Evolutionary conservation across 83 land plant genomes (phyloP).

Genomic region (Thuja plicata): DNA sequence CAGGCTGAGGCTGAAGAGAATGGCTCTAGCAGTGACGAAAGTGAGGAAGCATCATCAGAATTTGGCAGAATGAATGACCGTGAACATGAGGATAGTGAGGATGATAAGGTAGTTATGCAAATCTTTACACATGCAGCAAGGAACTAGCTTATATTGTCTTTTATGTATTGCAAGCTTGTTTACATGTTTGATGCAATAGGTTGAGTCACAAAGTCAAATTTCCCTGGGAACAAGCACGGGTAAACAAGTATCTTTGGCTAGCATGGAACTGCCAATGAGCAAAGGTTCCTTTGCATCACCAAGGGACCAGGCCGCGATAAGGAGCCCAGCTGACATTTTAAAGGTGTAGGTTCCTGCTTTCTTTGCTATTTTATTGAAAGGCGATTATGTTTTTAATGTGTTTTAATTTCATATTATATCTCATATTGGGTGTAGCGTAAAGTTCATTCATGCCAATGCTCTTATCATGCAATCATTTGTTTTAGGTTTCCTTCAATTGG

Average conservation of each 20-base stretch:
- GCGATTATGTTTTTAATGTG: neutral
- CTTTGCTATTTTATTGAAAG: neutral
- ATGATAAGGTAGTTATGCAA: neutral
- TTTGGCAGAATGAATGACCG: neutral
- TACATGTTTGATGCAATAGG: neutral
- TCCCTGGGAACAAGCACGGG: neutral
- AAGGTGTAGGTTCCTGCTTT: neutral
- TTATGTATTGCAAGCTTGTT: neutral
- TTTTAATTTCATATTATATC: neutral
- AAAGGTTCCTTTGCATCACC: neutral
- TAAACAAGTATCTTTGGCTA: neutral
- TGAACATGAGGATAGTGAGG: neutral
- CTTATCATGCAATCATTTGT: neutral
- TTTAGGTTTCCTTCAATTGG: neutral
- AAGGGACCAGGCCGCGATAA: neutral
- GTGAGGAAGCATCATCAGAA: neutral
- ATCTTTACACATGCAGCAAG: neutral
- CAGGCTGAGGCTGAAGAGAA: conserved; percentile 6
- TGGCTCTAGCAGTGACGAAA: conserved; percentile 4
- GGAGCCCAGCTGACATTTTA: neutral
- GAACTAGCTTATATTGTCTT: neutral
- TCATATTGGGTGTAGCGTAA: neutral
- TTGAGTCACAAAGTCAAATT: neutral
- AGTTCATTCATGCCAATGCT: neutral
- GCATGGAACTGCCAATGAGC: neutral